Evolutionary conservation across 495 filamentous ascomycete species (phyloP), one percentile per base, ranked within the genome.

Genomic region (Penicillium turbatum): DNA sequence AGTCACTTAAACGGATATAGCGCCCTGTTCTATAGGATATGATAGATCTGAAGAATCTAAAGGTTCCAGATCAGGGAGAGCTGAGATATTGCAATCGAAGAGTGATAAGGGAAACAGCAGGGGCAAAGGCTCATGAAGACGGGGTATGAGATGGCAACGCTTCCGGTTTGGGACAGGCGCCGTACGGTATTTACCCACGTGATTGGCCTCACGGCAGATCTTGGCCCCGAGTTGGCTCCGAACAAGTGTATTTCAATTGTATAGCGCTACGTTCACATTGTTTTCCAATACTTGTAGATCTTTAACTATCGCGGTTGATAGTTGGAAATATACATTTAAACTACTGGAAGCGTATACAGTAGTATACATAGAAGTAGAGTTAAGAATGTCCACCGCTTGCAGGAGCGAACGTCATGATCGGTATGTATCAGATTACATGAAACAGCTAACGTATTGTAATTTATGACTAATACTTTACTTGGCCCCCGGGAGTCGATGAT

Each of bases 161-260:
- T 60, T 53, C 63, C 58, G 63, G 16, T 54, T 62, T 55, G 35
- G 55, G 63, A 44, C 43, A 59, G 54, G 63, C 51, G 57, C 34
- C 16, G 58, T 64, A 61, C 53, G 15, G 60, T 61, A 63, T 44
- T 60, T 65, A 63, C 55, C 2, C 61, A 66, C 63, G 57, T 63
- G 61, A 59, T 52, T 34, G 15, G 15, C 11, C 36, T 38, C 52
- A 21, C 30, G 19, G 24, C 42, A 27, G 38, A 37, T 31, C 24
- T 46, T 38, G 48, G 27, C 13, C 15, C 30, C 30, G 51, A 17
- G 24, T 15, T 30, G 47, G 11, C 6, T 15, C 29, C 29, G 40
- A 17, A 19, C n/a, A n/a, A 34, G 8, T 9, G n/a, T 34, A 19
- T 46, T 34, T 34, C 16, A 13, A 17, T 21, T n/a, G 2, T 46